A percentile compares a stretch with the other conserved stretches of the same genome.
Conservation (phyloP, 176 grass and related monocot genomes). For the Bothriochloa decipiens region DNA sequence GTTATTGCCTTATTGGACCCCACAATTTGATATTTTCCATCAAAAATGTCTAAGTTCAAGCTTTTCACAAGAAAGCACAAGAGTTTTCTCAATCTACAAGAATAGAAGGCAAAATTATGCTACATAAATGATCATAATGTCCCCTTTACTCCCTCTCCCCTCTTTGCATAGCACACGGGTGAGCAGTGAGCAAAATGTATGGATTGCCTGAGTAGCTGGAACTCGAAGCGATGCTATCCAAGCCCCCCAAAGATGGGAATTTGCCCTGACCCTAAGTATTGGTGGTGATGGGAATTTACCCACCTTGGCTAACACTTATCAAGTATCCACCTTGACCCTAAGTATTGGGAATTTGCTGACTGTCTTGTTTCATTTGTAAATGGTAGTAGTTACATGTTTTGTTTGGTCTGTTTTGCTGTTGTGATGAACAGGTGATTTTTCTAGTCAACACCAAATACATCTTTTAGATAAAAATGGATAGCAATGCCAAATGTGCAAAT, state of each 20-base stretch:
- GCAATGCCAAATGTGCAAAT: not conserved
- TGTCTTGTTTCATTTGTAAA: not conserved
- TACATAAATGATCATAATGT: constrained; percentile 1
- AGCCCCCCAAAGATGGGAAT: not conserved
- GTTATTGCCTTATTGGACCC: not conserved
- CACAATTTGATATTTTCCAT: constrained; percentile 1
- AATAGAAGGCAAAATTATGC: not conserved
- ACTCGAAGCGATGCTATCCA: not conserved
- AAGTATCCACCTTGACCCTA: not conserved
- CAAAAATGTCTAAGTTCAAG: not conserved
- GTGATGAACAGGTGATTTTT: not conserved
- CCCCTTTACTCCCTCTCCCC: not conserved
- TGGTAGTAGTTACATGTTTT: not conserved
- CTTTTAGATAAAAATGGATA: not conserved
- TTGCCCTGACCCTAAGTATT: no score
- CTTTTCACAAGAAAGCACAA: not conserved
- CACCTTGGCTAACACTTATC: not conserved
- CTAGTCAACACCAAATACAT: not conserved
- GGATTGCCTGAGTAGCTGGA: not conserved
- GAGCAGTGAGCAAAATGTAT: not conserved
- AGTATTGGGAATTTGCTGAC: not conserved
- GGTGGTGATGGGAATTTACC: not conserved
- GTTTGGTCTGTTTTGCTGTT: not conserved
- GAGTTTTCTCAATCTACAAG: not conserved
- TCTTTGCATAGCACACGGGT: not conserved